A percentile compares a stretch with the other conserved stretches of the same genome.
phyloP scores from a whole-genome alignment of 129 eudicot species.

The Tanacetum coccineum region DNA sequence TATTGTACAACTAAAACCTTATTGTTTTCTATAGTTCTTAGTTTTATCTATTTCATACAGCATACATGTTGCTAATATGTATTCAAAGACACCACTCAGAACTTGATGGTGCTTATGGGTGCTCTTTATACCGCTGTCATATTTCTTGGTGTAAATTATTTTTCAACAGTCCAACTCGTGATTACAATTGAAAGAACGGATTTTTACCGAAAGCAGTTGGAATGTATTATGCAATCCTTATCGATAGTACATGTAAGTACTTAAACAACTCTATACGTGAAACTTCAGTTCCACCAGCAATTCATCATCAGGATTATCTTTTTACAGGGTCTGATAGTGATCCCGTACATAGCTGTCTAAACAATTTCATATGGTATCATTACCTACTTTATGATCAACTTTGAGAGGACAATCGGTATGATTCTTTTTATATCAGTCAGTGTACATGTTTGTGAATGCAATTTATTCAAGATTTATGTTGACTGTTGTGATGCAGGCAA shows the following conservation, averaged over 20 bases:
- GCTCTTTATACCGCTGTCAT: slow-evolving; percentile 62
- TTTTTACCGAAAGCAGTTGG: slow-evolving; percentile 86
- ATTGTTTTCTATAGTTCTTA: not conserved
- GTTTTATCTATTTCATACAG: not conserved
- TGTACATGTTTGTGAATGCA: not conserved
- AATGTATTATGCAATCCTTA: slow-evolving; percentile 86
- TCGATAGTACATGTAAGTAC: slow-evolving; percentile 62
- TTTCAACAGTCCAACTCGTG: slow-evolving; percentile 84
- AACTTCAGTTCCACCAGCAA: not conserved
- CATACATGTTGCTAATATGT: not conserved
- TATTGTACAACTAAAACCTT: no score
- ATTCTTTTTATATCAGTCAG: not conserved
- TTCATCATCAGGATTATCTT: slow-evolving; percentile 1
- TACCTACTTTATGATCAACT: slow-evolving; percentile 83
- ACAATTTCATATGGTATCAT: slow-evolving; percentile 61
- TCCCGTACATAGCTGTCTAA: slow-evolving; percentile 67
- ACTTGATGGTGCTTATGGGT: slow-evolving; percentile 66
- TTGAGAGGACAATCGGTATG: slow-evolving; percentile 65
- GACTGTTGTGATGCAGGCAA: slow-evolving; percentile 47
- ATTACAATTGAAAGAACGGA: slow-evolving; percentile 86
- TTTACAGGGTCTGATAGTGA: slow-evolving; percentile 81
- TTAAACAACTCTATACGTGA: not conserved
- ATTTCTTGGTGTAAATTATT: slow-evolving; percentile 80
- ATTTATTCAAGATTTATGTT: not conserved
- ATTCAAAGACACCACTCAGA: slow-evolving; percentile 51